These are phyloP conservation scores for Physcomitrium patens DNA, from an alignment of 225 moss, liverwort and hornwort genomes.

Conservation along the genomic window DNA sequence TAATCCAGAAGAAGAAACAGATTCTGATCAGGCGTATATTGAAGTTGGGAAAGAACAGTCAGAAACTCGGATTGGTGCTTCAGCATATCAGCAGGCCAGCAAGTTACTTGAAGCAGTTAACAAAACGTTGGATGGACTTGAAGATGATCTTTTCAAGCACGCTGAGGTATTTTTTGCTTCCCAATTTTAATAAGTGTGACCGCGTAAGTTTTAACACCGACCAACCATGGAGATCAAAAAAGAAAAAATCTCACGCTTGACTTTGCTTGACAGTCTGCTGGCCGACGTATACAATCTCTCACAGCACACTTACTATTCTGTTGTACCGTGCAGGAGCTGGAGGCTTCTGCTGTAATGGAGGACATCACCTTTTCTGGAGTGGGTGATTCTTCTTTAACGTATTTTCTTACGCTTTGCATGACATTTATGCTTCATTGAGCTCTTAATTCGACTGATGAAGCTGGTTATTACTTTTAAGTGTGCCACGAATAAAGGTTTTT, in stretches of 20 bases:
- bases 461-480: constrained; percentile 24
- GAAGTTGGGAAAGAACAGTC: constrained; percentile 47
- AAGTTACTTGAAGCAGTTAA: constrained; percentile 56
- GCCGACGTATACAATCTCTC: background rate
- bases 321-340: constrained; percentile 52
- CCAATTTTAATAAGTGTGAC: constrained; percentile 14
- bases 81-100: constrained; percentile 54
- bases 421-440: constrained; percentile 27
- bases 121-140: constrained; percentile 59
- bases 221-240: background rate
- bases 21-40: constrained; percentile 31
- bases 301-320: background rate
- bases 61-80: constrained; percentile 45
- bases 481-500: constrained; percentile 21
- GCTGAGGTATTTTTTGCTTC: constrained; percentile 43
- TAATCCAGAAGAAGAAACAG: constrained; percentile 28
- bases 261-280: background rate
- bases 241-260: background rate
- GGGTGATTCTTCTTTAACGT: constrained; percentile 61
- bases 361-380: constrained; percentile 52
- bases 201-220: constrained; percentile 10
- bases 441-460: constrained; percentile 18
- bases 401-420: constrained; percentile 36
- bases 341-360: constrained; percentile 48
- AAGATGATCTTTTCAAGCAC: constrained; percentile 56